Percentiles rank a stretch among this genome's conserved stretches.
Conservation (phyloP, 306 rosid species). For the Mucuna pruriens region DNA sequence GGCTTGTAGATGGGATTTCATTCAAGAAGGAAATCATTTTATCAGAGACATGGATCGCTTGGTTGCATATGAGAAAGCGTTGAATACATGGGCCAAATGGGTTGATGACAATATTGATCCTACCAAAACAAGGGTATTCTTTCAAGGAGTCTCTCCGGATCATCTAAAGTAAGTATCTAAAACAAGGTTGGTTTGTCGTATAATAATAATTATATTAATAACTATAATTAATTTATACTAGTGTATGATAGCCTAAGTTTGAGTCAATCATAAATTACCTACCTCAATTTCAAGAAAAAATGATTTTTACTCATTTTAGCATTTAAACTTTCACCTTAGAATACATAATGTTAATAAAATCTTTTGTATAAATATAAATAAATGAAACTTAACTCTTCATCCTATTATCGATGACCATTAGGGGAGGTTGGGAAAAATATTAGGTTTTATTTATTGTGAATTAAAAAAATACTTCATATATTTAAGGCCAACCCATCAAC, state of each 20-base stretch:
- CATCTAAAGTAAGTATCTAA: slow-evolving; percentile 60
- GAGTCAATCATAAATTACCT: background rate
- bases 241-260: too few species aligned
- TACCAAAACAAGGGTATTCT: slow-evolving; percentile 57
- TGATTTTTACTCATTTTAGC: too few species aligned
- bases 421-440: too few species aligned
- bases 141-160: slow-evolving; percentile 85
- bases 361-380: too few species aligned
- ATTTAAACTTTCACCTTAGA: background rate
- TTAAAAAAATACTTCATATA: too few species aligned
- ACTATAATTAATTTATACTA: too few species aligned
- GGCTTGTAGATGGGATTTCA: slow-evolving; percentile 69
- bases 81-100: slow-evolving; percentile 88
- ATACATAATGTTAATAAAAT: background rate
- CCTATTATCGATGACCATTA: background rate
- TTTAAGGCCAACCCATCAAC: too few species aligned
- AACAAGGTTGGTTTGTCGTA: too few species aligned
- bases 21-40: slow-evolving; percentile 46
- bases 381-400: background rate
- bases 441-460: too few species aligned
- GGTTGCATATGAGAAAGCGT: slow-evolving; percentile 68
- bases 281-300: background rate
- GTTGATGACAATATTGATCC: slow-evolving; percentile 54
- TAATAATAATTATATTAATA: too few species aligned
- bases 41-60: slow-evolving; percentile 72